These are phyloP conservation scores for Globisporangium iwayamae DNA, from an alignment of 352 stramenopile genomes.

Conservation along the genomic window DNA sequence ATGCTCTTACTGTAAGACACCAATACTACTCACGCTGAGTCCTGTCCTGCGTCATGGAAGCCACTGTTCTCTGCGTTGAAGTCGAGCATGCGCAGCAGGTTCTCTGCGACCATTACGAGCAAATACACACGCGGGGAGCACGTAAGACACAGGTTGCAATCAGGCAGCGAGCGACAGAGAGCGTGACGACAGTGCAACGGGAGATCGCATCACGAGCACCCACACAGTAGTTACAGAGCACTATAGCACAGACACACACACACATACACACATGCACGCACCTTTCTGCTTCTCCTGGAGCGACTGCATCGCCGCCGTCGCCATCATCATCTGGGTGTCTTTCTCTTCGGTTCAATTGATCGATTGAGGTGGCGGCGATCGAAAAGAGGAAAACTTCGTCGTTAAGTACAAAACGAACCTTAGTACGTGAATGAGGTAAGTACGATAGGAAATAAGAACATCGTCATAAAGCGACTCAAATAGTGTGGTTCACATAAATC, in stretches of 20 bases:
- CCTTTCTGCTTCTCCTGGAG: slow-evolving; percentile 85
- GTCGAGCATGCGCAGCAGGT: slow-evolving; percentile 80
- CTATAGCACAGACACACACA: neutral
- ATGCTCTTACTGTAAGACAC: neutral
- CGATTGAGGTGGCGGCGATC: too few species aligned
- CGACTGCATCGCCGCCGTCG: slow-evolving; percentile 33
- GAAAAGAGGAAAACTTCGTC: too few species aligned
- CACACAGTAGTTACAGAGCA: neutral
- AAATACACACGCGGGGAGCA: neutral
- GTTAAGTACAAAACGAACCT: too few species aligned
- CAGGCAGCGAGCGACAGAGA: neutral
- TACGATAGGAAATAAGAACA: too few species aligned
- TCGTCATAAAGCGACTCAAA: too few species aligned
- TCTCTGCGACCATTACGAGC: slow-evolving; percentile 34
- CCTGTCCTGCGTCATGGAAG: slow-evolving; percentile 28
- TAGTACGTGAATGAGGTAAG: too few species aligned
- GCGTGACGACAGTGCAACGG: neutral
- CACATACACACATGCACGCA: slow-evolving; percentile 16
- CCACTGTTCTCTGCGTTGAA: slow-evolving; percentile 71
- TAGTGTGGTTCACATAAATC: too few species aligned
- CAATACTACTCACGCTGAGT: slow-evolving; percentile 31
- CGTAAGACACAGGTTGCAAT: neutral
- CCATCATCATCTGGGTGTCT: slow-evolving; percentile 28
- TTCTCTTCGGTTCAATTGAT: neutral
- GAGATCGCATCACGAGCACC: neutral